phyloP scores from a whole-genome alignment of 2,329 filamentous ascomycete species.

The Alternaria consortialis region DNA sequence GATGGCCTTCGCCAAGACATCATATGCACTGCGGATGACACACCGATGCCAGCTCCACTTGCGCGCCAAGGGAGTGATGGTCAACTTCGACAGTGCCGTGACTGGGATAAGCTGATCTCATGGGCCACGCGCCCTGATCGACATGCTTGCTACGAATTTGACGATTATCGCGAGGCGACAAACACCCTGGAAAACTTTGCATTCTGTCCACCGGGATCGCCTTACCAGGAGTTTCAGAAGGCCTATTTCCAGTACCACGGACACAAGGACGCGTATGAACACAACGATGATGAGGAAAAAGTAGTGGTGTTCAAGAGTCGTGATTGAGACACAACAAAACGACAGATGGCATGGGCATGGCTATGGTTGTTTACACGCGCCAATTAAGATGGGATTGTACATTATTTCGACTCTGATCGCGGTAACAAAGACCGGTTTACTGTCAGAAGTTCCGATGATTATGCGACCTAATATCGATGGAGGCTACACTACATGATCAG shows the following conservation, averaged over 20 bases:
- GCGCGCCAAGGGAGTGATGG: conserved; percentile 38
- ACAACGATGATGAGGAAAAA: conserved; percentile 23
- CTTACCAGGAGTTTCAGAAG: conserved; percentile 39
- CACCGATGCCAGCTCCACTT: conserved; percentile 43
- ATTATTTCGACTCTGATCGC: not conserved
- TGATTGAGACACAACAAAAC: not conserved
- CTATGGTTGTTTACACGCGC: not conserved
- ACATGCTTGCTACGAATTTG: conserved; percentile 45
- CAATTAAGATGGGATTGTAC: conserved; percentile 1
- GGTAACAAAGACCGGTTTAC: conserved; percentile 1
- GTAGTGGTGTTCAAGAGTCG: conserved; percentile 26
- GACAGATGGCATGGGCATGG: not conserved
- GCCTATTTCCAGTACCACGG: conserved; percentile 47
- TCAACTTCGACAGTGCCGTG: conserved; percentile 42
- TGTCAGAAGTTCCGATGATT: conserved; percentile 8
- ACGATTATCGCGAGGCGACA: conserved; percentile 49
- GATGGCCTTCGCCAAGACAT: conserved; percentile 47
- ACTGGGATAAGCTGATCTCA: conserved; percentile 43
- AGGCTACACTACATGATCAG: conserved; percentile 16
- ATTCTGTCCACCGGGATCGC: conserved; percentile 42
- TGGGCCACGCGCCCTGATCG: conserved; percentile 46
- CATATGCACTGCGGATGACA: conserved; percentile 49
- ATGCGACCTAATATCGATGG: conserved; percentile 12
- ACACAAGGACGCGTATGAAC: conserved; percentile 45
- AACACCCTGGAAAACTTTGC: conserved; percentile 49